Conservation (phyloP, 2,329 filamentous ascomycete genomes). For the Hypoxylon sp. region DNA sequence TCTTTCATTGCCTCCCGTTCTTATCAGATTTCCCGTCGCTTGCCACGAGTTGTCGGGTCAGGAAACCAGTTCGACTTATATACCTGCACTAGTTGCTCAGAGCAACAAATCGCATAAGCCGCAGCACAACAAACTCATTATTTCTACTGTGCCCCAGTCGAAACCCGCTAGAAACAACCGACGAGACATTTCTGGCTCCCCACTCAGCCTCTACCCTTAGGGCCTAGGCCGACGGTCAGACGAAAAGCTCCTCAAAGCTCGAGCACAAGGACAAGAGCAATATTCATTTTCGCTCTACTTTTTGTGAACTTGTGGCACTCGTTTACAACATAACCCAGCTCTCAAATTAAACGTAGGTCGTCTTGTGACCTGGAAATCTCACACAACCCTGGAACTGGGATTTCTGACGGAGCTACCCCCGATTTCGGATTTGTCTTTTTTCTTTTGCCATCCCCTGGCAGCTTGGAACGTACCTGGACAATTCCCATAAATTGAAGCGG, state of each 20-base stretch:
- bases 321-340: constrained; percentile 20
- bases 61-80: constrained; percentile 1
- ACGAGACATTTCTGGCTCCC: constrained; percentile 32
- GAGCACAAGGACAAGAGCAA: constrained; percentile 26
- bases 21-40: background rate
- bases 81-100: background rate
- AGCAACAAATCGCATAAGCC: background rate
- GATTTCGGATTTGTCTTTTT: constrained; percentile 37
- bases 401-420: constrained; percentile 30
- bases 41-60: constrained; percentile 5
- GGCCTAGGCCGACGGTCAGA: constrained; percentile 34
- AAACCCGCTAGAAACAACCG: constrained; percentile 27
- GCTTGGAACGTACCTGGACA: background rate
- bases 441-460: constrained; percentile 19
- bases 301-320: constrained; percentile 23
- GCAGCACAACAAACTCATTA: background rate
- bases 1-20: constrained; percentile 1
- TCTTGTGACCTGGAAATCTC: constrained; percentile 42
- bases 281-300: constrained; percentile 18
- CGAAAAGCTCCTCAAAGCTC: constrained; percentile 13
- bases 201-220: constrained; percentile 21
- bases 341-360: constrained; percentile 31
- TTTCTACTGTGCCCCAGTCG: constrained; percentile 21
- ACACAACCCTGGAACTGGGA: constrained; percentile 20
- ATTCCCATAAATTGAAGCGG: constrained; percentile 35